Conservation (phyloP, 2,329 filamentous ascomycete genomes). For the Trichoderma simmonsii region DNA sequence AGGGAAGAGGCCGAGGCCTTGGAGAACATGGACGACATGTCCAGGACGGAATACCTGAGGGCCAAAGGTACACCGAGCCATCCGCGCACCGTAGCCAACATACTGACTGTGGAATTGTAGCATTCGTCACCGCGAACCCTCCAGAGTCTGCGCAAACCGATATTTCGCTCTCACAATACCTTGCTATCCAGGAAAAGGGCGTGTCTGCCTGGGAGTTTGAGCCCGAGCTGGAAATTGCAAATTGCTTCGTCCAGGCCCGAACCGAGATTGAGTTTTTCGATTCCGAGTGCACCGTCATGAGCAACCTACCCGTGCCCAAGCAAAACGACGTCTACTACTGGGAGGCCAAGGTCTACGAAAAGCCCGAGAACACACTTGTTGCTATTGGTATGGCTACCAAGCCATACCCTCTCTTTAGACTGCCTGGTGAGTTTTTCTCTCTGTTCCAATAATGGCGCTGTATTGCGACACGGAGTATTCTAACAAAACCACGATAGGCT, state of each 20-base stretch:
- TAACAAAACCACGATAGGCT: constrained; percentile 49
- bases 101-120: constrained; percentile 45
- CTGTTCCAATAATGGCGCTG: no score
- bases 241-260: constrained; percentile 94
- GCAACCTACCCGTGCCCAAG: constrained; percentile 93
- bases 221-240: constrained; percentile 96
- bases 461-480: background rate
- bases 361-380: constrained; percentile 81
- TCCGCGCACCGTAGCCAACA: background rate
- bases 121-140: constrained; percentile 89
- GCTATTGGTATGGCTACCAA: constrained; percentile 96
- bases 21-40: constrained; percentile 92
- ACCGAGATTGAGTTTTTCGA: constrained; percentile 99
- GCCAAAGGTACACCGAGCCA: constrained; percentile 71
- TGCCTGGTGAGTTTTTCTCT: constrained; percentile 67
- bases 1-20: constrained; percentile 93
- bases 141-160: constrained; percentile 94
- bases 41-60: constrained; percentile 84
- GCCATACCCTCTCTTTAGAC: constrained; percentile 88
- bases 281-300: constrained; percentile 94
- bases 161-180: constrained; percentile 94
- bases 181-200: constrained; percentile 98
- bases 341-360: constrained; percentile 98
- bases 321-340: constrained; percentile 99
- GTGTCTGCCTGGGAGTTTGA: constrained; percentile 99